Base-by-base conservation (phyloP, 2,329 filamentous ascomycete species). In the Pseudocercospora macadamiae region DNA sequence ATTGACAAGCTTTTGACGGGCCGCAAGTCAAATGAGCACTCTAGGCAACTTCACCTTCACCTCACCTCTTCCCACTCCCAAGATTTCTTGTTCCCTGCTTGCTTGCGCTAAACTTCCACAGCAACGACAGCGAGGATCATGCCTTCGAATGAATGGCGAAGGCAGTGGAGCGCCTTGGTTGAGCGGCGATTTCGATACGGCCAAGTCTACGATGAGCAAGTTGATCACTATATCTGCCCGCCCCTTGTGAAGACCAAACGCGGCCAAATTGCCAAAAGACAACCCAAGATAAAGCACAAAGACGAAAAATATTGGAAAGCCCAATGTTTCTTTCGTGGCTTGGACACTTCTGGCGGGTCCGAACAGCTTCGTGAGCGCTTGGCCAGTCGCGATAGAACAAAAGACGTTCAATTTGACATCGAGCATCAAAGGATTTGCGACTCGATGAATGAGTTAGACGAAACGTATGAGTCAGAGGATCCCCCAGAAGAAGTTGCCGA, bases 301-400 rank as follows among this genome's bases (percentile, higher is more conserved):
- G 10, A 18, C 1, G 42, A 32, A 26, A 21, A 19, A 5, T 64
- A 61, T 44, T 64, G 53, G 12, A 37, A 59, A 48, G 51, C 61
- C 1, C 55, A 61, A 47, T 64, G 61, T 30, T 61, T 53, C 1
- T 64, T 61, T 36, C 52, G 59, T 7, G 39, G 36, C 3, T 48
- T 61, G 8, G 52, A 23, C 12, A 54, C 42, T 1, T 32, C 48
- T 23, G 59, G 59, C 3, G 39, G 14, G 1, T 28, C 39, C 10
- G 53, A 59, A 16, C 51, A 61, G 18, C 39, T 61, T 7, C 51
- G 58, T 30, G 28, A 54, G 25, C 32, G 47, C 12, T 9, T 62
- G 1, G 39, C 34, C 18, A 26, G n/a, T 18, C 51, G 59, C 1
- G 51, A 55, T 39, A n/a, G 16, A 4, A 12, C 14, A 18, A 39